Evolutionary conservation across 2,329 filamentous ascomycete species (phyloP).

Genomic region (Penicillium corylophilum): DNA sequence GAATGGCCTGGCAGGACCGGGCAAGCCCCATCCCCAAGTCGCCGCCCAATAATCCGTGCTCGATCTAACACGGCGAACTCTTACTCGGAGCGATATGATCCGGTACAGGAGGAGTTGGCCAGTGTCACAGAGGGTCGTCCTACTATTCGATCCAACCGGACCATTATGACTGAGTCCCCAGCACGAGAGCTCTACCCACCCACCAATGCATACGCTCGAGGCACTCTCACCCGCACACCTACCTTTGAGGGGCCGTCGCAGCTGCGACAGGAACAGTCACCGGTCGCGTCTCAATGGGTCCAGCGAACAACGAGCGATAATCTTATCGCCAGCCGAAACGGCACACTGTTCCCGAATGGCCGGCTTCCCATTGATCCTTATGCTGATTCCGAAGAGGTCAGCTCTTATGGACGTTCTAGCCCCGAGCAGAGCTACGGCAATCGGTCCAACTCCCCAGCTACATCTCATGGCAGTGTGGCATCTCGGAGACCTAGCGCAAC

Average conservation of each 20-base stretch:
- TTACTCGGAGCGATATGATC: slow-evolving; percentile 59
- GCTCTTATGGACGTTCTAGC: slow-evolving; percentile 48
- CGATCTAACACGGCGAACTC: slow-evolving; percentile 65
- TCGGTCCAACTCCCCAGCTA: slow-evolving; percentile 55
- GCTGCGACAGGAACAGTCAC: slow-evolving; percentile 53
- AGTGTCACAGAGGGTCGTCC: slow-evolving; percentile 51
- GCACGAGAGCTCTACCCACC: slow-evolving; percentile 43
- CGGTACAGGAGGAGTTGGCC: slow-evolving; percentile 56
- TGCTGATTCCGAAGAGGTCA: slow-evolving; percentile 47
- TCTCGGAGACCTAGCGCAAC: slow-evolving; percentile 55
- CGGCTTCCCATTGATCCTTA: slow-evolving; percentile 48
- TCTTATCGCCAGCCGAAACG: slow-evolving; percentile 47
- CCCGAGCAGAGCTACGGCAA: slow-evolving; percentile 50
- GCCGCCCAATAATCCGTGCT: slow-evolving; percentile 51
- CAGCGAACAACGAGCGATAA: slow-evolving; percentile 57
- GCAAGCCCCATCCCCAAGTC: slow-evolving; percentile 30
- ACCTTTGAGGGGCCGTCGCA: slow-evolving; percentile 61
- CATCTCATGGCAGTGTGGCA: slow-evolving; percentile 51
- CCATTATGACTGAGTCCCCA: slow-evolving; percentile 35
- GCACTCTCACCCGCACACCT: slow-evolving; percentile 50
- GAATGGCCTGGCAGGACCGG: slow-evolving; percentile 63
- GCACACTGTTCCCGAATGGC: slow-evolving; percentile 48
- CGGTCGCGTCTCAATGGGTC: slow-evolving; percentile 47
- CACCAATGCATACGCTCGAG: slow-evolving; percentile 46
- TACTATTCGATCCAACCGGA: slow-evolving; percentile 51